Percentiles rank a stretch among this genome's conserved stretches.
Evolutionary conservation across 345 rosid genomes (phyloP).

Genomic region (Melastoma malabathricum): DNA sequence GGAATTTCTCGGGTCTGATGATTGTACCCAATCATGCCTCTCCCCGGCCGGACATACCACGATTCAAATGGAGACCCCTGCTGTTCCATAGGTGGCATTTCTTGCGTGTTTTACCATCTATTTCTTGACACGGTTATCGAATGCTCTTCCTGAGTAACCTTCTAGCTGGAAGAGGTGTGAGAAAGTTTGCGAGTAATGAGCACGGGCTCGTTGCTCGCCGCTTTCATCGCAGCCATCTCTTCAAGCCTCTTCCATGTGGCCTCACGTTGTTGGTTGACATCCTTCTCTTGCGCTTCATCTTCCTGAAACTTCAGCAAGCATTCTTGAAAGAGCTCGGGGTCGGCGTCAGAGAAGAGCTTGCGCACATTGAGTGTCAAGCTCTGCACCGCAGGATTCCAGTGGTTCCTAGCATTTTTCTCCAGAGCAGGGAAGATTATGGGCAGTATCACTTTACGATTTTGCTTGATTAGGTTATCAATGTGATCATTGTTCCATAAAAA

Average conservation of each 20-base stretch:
- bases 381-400: constrained; percentile 80
- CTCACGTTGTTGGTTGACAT: constrained; percentile 32
- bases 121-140: too few species aligned
- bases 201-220: constrained; percentile 31
- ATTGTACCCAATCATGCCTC: too few species aligned
- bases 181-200: constrained; percentile 21
- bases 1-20: too few species aligned
- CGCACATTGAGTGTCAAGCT: constrained; percentile 65
- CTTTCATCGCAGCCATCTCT: constrained; percentile 52
- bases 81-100: too few species aligned
- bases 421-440: constrained; percentile 65
- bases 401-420: constrained; percentile 56
- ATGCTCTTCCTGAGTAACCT: background rate
- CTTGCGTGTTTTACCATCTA: too few species aligned
- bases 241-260: constrained; percentile 62
- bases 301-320: constrained; percentile 49
- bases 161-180: constrained; percentile 26
- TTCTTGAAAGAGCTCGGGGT: constrained; percentile 64
- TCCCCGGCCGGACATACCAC: too few species aligned
- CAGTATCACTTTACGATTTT: constrained; percentile 55
- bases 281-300: constrained; percentile 42
- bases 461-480: constrained; percentile 65
- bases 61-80: too few species aligned
- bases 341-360: constrained; percentile 61
- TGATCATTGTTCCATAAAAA: constrained; percentile 89